phyloP scores from a whole-genome alignment of 331 rosid species.

The Acacia pycnantha region DNA sequence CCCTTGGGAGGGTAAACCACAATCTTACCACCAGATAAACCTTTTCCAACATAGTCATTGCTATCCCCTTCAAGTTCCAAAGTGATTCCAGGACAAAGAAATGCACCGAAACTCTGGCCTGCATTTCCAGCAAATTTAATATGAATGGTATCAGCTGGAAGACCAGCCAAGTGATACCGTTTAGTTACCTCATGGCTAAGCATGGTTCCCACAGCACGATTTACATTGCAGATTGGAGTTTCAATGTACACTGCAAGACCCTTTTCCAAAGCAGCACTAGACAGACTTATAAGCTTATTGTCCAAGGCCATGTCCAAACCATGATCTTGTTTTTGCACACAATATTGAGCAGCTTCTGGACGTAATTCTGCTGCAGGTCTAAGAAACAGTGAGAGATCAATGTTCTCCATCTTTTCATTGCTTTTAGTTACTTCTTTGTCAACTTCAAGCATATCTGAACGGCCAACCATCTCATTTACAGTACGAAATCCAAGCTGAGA shows the following conservation, averaged over 20 bases:
- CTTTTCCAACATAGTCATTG: constrained; percentile 79
- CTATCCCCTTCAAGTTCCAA: constrained; percentile 87
- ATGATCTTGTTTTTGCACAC: constrained; percentile 76
- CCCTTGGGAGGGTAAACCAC: constrained; percentile 67
- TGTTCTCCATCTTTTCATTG: constrained; percentile 67
- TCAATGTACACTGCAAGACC: constrained; percentile 72
- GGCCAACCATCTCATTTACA: constrained; percentile 77
- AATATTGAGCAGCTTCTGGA: constrained; percentile 70
- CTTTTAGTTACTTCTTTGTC: constrained; percentile 59
- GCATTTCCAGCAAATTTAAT: constrained; percentile 70
- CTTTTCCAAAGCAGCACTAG: constrained; percentile 61
- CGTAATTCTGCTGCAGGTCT: constrained; percentile 78
- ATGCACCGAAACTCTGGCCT: constrained; percentile 87
- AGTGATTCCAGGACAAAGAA: constrained; percentile 74
- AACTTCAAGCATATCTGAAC: constrained; percentile 73
- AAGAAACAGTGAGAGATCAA: constrained; percentile 61
- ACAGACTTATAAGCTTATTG: constrained; percentile 55
- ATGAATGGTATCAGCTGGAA: constrained; percentile 70
- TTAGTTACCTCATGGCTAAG: constrained; percentile 85
- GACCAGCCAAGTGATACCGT: constrained; percentile 62
- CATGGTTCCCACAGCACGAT: constrained; percentile 86
- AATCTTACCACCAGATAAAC: constrained; percentile 74
- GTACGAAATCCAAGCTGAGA: constrained; percentile 61
- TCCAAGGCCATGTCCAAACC: constrained; percentile 79
- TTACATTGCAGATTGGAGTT: constrained; percentile 50